Conservation (phyloP, 2,329 filamentous ascomycete genomes). For the Akanthomyces dipterigenus region DNA sequence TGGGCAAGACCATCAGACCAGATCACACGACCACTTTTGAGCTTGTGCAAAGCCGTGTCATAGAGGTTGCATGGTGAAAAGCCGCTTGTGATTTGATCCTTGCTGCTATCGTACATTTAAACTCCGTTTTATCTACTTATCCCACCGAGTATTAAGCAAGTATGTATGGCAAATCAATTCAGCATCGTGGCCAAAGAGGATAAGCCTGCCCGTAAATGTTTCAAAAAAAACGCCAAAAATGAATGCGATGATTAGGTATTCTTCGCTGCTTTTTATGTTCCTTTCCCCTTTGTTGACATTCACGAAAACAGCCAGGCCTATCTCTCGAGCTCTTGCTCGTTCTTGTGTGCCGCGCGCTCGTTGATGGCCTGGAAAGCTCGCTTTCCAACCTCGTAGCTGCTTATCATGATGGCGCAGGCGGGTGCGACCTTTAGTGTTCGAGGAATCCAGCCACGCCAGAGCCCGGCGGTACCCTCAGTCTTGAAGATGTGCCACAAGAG, state of each 20-base stretch:
- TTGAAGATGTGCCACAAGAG: constrained; percentile 89
- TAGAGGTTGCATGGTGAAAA: neutral
- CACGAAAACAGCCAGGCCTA: neutral
- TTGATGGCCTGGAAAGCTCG: constrained; percentile 75
- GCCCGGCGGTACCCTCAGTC: constrained; percentile 70
- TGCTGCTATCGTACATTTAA: constrained; percentile 2
- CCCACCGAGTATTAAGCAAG: neutral
- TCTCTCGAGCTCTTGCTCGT: neutral
- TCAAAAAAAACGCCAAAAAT: neutral
- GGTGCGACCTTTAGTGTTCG: constrained; percentile 91
- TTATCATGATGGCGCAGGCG: constrained; percentile 98
- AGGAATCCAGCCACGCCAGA: constrained; percentile 90
- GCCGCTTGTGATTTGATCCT: neutral
- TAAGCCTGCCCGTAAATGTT: neutral
- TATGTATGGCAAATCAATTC: neutral
- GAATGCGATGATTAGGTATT: neutral
- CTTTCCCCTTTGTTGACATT: neutral
- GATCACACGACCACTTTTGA: neutral
- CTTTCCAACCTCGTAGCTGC: constrained; percentile 94
- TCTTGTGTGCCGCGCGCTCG: constrained; percentile 28
- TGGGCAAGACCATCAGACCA: neutral
- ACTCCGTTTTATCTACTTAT: neutral
- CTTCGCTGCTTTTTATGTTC: neutral
- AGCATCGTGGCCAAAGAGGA: neutral
- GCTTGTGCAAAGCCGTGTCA: neutral